These are phyloP conservation scores for Podospora pseudopauciseta DNA, from an alignment of 495 filamentous ascomycete genomes.

Conservation along the genomic window DNA sequence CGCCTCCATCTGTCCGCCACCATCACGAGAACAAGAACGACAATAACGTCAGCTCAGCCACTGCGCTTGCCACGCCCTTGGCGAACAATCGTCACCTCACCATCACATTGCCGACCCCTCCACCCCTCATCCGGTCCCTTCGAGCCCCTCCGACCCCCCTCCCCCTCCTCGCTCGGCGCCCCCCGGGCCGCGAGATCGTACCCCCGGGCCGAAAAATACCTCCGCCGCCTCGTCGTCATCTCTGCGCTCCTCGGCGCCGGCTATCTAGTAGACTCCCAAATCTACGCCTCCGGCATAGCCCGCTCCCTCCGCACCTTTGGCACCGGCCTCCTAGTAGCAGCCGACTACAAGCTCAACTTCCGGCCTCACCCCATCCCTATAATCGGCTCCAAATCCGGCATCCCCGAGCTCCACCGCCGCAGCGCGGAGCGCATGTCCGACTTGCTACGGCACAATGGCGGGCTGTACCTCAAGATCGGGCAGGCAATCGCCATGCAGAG, in stretches of 20 bases:
- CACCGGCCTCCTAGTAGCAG: conserved; percentile 72
- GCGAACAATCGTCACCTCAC: not conserved
- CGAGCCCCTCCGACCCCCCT: conserved; percentile 73
- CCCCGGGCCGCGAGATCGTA: conserved; percentile 64
- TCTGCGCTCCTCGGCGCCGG: conserved; percentile 54
- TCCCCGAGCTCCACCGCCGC: conserved; percentile 70
- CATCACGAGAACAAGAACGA: not conserved
- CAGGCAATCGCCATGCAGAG: conserved; percentile 99
- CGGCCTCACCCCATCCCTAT: conserved; percentile 59
- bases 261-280: conserved; percentile 65
- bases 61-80: not conserved
- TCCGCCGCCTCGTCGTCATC: conserved; percentile 64
- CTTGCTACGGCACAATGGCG: conserved; percentile 79
- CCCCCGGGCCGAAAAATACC: conserved; percentile 66
- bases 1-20: not conserved
- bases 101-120: conserved; percentile 4
- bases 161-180: conserved; percentile 73
- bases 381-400: conserved; percentile 56
- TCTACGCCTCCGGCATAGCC: conserved; percentile 72
- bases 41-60: not conserved
- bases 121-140: conserved; percentile 39
- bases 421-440: conserved; percentile 78
- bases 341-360: conserved; percentile 98
- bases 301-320: conserved; percentile 80
- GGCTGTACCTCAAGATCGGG: conserved; percentile 94